These are phyloP conservation scores for Vaccinium myrtillus DNA, from an alignment of 148 eudicot genomes.

Conservation along the genomic window DNA sequence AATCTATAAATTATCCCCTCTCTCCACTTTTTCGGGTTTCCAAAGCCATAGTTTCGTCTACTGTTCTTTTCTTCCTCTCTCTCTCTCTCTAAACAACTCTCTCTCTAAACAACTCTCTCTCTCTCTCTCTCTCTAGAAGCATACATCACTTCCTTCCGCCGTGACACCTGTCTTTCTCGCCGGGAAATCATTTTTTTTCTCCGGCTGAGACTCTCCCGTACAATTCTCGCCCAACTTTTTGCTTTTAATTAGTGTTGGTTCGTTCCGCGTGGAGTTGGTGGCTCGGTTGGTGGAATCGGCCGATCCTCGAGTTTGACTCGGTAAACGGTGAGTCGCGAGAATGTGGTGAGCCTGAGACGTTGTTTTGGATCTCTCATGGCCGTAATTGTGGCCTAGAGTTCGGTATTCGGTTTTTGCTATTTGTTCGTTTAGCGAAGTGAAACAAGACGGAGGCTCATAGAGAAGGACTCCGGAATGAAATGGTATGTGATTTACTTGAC, in stretches of 20 bases:
- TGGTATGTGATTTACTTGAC: conserved; percentile 38
- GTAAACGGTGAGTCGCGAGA: conserved; percentile 31
- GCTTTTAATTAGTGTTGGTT: neutral
- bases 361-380: conserved; percentile 26
- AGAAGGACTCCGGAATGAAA: conserved; percentile 60
- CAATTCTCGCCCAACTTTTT: neutral
- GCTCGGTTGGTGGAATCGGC: conserved; percentile 38
- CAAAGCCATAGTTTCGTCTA: conserved; percentile 31
- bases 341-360: conserved; percentile 48
- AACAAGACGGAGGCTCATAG: conserved; percentile 50
- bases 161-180: conserved; percentile 29
- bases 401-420: conserved; percentile 8
- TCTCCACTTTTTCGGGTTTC: conserved; percentile 49
- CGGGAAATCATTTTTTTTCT: conserved; percentile 38
- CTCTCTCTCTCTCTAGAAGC: conserved; percentile 8
- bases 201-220: conserved; percentile 11
- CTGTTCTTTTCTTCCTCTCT: conserved; percentile 26
- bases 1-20: conserved; percentile 47
- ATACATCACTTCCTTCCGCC: conserved; percentile 25
- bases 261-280: conserved; percentile 28
- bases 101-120: conserved; percentile 14
- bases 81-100: conserved; percentile 30
- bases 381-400: conserved; percentile 56
- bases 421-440: conserved; percentile 8
- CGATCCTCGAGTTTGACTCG: conserved; percentile 43